Evolutionary conservation across 176 grass and related monocot species (phyloP).

Genomic region (Elymus sibiricus): DNA sequence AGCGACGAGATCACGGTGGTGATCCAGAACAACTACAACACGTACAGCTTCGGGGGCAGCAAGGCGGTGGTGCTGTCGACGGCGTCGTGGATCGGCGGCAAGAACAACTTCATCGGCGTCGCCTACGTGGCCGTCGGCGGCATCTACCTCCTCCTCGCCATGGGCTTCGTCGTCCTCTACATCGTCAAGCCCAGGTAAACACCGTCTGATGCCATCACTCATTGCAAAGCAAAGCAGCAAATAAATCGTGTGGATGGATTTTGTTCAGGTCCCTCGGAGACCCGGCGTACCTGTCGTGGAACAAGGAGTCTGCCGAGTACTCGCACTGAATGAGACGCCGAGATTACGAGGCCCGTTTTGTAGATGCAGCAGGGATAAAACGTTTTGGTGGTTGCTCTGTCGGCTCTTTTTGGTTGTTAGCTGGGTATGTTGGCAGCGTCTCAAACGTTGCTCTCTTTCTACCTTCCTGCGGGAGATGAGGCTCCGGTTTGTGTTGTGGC

Average conservation of each 20-base stretch:
- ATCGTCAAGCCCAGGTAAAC: conserved; percentile 70
- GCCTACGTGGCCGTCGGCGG: conserved; percentile 68
- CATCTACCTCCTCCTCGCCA: conserved; percentile 62
- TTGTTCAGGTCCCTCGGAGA: conserved; percentile 72
- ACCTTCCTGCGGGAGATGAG: no score
- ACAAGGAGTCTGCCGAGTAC: conserved; percentile 44
- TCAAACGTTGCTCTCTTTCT: no score
- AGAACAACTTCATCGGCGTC: conserved; percentile 79
- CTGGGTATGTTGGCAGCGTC: no score
- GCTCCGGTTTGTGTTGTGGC: no score
- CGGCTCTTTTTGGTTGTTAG: no score
- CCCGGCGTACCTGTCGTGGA: conserved; percentile 83
- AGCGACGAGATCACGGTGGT: conserved; percentile 73
- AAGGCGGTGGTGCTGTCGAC: conserved; percentile 92
- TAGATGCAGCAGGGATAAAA: not conserved
- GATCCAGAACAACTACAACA: conserved; percentile 97
- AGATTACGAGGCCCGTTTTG: not conserved
- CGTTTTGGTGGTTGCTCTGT: no score
- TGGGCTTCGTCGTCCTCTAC: conserved; percentile 63
- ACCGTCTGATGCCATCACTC: not conserved
- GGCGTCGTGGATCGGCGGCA: conserved; percentile 78
- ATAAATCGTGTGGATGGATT: not conserved
- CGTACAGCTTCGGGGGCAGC: conserved; percentile 78
- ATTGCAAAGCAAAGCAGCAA: not conserved
- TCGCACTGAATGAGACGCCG: conserved; percentile 20